Evolutionary conservation across 2,329 filamentous ascomycete genomes (phyloP).

Genomic region (Colletotrichum noveboracense): DNA sequence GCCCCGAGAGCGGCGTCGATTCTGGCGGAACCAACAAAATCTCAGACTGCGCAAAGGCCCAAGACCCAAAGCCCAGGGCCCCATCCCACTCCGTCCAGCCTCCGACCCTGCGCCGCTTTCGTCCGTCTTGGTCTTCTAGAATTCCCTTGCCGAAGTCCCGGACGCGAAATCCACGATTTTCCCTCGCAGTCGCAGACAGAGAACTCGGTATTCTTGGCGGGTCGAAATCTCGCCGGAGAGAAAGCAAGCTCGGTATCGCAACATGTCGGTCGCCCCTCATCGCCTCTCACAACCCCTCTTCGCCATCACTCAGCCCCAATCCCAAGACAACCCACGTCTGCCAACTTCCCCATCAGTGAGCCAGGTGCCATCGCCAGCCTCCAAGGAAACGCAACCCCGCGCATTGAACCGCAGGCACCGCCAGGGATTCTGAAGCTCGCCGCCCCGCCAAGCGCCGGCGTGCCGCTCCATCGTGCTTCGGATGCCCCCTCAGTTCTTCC

Average conservation of each 20-base stretch:
- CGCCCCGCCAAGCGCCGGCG: not conserved
- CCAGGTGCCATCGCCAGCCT: not conserved
- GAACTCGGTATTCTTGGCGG: not conserved
- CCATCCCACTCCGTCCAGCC: not conserved
- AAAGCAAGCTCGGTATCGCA: not conserved
- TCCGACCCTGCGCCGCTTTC: not conserved
- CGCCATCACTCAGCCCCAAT: not conserved
- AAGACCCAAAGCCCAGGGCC: not conserved
- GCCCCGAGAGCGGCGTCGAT: constrained; percentile 2
- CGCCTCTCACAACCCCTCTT: not conserved
- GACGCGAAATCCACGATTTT: not conserved
- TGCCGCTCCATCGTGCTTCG: not conserved
- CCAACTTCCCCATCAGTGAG: not conserved
- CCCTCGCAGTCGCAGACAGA: not conserved
- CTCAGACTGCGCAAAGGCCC: not conserved
- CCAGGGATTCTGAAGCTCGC: not conserved
- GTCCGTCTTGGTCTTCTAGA: not conserved
- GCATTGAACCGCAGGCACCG: not conserved
- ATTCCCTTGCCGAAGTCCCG: not conserved
- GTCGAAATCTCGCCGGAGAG: not conserved
- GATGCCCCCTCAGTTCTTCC: not conserved
- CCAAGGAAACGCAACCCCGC: not conserved
- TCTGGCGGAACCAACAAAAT: not conserved
- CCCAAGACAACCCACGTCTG: not conserved
- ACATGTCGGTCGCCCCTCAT: not conserved